Evolutionary conservation across 1,139 yeast genomes (phyloP), one percentile per base, ranked within the genome.

Genomic region (Taphrina flavorubra): DNA sequence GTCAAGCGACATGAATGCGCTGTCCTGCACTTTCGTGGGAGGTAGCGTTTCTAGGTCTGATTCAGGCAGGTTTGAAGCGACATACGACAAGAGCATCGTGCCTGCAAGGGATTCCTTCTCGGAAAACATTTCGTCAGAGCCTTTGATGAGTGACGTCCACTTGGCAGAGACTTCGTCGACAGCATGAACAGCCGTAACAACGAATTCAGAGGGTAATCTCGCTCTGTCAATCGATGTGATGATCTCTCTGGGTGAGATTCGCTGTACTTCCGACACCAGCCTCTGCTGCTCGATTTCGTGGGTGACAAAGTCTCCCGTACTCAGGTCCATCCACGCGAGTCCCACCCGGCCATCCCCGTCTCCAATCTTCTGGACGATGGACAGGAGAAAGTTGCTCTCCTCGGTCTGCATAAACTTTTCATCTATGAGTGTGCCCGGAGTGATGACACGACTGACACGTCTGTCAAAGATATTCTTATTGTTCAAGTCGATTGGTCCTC

Each of bases 341-440:
- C 97, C 97, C 1, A 25, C 13, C 25, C 14, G 6, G 6, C 3
- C 34, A 11, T 18, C 47, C 10, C 20, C 36, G 8, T 7, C 10
- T 10, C n/a, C 53, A 11, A 82, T 81, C 0, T 91, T 89, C 60
- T 89, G 81, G 6, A 85, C 82, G 13, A 92, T 80, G 3, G 92
- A 84, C 51, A 89, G 80, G 47, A 92, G 79, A 75, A 82, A 92
- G 74, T 92, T 91, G 73, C 89, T 89, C 65, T 84, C 83, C 72
- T 85, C 85, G 71, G 85, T 86, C 74, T 92, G 89, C 73, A 94
- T 80, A 72, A 92, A 88, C 0, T 90, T 86, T 74, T 94, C 98
- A 74, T 91, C 97, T 13, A 92, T 84, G 65, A 94, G 83, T 0
- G 98, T 94, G 0, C 99, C 99, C 0, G 98, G 97, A 0, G 97